phyloP scores from a whole-genome alignment of 2,329 filamentous ascomycete species.

The Endocalyx cinctus region DNA sequence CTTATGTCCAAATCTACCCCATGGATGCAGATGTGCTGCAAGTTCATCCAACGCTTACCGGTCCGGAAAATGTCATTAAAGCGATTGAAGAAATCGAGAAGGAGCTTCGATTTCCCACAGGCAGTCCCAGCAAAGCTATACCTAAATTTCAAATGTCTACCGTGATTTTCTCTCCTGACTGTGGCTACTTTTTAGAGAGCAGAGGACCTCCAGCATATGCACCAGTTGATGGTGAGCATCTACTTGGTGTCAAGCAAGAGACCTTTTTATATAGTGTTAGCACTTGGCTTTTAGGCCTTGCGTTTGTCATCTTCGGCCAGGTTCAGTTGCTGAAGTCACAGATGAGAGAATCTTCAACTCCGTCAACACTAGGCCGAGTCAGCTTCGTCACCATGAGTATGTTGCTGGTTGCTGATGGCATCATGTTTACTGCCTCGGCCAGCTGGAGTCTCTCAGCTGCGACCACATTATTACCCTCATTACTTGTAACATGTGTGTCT shows the following conservation, averaged over 20 bases:
- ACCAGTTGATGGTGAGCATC: constrained; percentile 47
- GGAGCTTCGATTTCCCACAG: constrained; percentile 58
- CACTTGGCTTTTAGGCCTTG: constrained; percentile 54
- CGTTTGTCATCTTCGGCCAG: constrained; percentile 55
- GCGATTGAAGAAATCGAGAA: constrained; percentile 54
- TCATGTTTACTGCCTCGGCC: constrained; percentile 52
- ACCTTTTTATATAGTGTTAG: constrained; percentile 53
- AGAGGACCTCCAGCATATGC: constrained; percentile 57
- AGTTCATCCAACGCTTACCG: constrained; percentile 25
- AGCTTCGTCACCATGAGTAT: constrained; percentile 59
- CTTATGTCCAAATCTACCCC: constrained; percentile 76
- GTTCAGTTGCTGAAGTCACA: constrained; percentile 58
- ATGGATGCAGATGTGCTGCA: constrained; percentile 35
- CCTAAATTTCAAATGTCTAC: constrained; percentile 59
- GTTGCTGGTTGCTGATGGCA: constrained; percentile 60
- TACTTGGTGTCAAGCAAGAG: constrained; percentile 58
- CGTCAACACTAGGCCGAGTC: constrained; percentile 61
- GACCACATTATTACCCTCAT: constrained; percentile 52
- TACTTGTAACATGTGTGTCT: constrained; percentile 47
- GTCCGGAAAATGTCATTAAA: constrained; percentile 30
- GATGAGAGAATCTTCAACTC: constrained; percentile 62
- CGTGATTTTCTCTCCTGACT: constrained; percentile 64
- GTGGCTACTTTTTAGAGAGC: constrained; percentile 60
- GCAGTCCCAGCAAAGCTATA: constrained; percentile 50
- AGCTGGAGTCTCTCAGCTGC: constrained; percentile 53